Percentiles rank a stretch among this genome's conserved stretches.
Conservation (phyloP, 768 basidiomycete species). For the Cyathus striatus region DNA sequence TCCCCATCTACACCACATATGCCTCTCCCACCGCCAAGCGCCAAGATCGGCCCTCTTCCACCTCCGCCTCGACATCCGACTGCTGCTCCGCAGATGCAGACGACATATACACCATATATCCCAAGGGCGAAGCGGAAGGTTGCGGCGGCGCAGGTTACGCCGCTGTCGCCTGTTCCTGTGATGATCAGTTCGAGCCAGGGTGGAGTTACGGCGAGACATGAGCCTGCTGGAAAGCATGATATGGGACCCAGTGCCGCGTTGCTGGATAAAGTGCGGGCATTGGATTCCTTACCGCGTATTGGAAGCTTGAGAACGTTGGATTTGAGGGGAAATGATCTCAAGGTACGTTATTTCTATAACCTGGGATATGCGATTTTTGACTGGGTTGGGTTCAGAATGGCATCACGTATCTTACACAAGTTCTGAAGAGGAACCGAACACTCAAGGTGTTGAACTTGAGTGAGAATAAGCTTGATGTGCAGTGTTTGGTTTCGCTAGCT, state of each 20-base stretch:
- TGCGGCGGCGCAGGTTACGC: conserved; percentile 33
- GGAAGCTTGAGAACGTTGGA: conserved; percentile 88
- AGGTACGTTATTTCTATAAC: conserved; percentile 46
- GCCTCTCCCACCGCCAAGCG: conserved; percentile 13
- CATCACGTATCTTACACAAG: conserved; percentile 88
- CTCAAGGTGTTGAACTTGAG: conserved; percentile 91
- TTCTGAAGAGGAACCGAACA: conserved; percentile 92
- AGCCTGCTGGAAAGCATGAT: conserved; percentile 26
- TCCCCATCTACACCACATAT: conserved; percentile 16
- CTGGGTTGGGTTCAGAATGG: conserved; percentile 45
- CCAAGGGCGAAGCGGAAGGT: conserved; percentile 53
- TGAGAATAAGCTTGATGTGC: conserved; percentile 89
- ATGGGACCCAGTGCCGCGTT: conserved; percentile 68
- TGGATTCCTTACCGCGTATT: conserved; percentile 81
- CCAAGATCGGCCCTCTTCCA: conserved; percentile 24
- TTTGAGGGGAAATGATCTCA: conserved; percentile 86
- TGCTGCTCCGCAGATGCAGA: conserved; percentile 49
- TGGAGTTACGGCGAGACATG: conserved; percentile 44
- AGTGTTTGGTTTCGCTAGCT: conserved; percentile 73
- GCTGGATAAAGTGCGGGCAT: conserved; percentile 82
- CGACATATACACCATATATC: conserved; percentile 82
- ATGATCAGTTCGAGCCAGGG: conserved; percentile 62
- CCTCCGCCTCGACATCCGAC: conserved; percentile 40
- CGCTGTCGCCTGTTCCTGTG: conserved; percentile 48
- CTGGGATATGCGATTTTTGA: background rate